A percentile compares a stretch with the other conserved stretches of the same genome.
phyloP scores from a whole-genome alignment of 495 filamentous ascomycete species.

The Cetradonia linearis region DNA sequence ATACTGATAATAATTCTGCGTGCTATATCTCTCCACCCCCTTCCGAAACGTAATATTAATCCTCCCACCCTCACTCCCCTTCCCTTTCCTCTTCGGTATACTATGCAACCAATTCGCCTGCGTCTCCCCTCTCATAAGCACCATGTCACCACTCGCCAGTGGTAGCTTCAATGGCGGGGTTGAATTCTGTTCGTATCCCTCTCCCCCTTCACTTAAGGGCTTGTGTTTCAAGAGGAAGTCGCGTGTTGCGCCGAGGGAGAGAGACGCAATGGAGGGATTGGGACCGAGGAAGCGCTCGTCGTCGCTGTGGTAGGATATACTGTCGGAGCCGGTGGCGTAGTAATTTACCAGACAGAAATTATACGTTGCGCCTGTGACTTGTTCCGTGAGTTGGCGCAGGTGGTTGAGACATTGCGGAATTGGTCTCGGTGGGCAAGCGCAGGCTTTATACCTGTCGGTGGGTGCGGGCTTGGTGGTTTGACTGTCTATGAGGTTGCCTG shows the following conservation, averaged over 20 bases:
- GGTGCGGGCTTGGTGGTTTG: constrained; percentile 33
- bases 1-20: constrained; percentile 64
- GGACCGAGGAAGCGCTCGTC: constrained; percentile 63
- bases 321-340: constrained; percentile 58
- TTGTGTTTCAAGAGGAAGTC: constrained; percentile 69
- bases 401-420: constrained; percentile 54
- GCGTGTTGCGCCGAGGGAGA: constrained; percentile 53
- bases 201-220: constrained; percentile 28
- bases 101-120: constrained; percentile 64
- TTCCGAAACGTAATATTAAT: constrained; percentile 69
- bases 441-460: constrained; percentile 39
- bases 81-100: constrained; percentile 60
- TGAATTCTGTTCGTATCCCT: constrained; percentile 14
- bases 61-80: constrained; percentile 45
- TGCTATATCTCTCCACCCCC: constrained; percentile 53
- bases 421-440: constrained; percentile 45
- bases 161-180: constrained; percentile 45
- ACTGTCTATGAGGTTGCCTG: constrained; percentile 39
- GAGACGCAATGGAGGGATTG: constrained; percentile 58
- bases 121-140: constrained; percentile 59
- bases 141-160: constrained; percentile 57
- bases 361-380: constrained; percentile 48
- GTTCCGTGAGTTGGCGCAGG: constrained; percentile 46
- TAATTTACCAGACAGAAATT: constrained; percentile 74
- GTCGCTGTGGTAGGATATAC: constrained; percentile 65